Evolutionary conservation across 2,329 filamentous ascomycete species (phyloP), one percentile per base, ranked within the genome.

Genomic region (Fusarium verrucosum): DNA sequence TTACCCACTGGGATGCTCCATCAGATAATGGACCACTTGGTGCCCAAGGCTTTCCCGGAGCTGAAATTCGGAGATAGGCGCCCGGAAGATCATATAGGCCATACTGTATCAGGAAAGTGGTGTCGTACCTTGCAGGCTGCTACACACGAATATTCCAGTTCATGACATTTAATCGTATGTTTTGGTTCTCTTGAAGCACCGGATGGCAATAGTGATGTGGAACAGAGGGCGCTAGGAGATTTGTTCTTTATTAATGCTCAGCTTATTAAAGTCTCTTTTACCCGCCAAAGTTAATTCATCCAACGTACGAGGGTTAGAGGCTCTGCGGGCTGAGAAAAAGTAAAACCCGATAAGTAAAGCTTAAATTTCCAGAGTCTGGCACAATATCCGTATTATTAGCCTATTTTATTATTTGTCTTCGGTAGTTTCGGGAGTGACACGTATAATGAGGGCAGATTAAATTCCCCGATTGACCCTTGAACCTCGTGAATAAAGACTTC

Each of bases 51-150:
- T 37, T 11, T 3, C 11, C 35, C 25, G 46, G 37, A 35, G 20
- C 10, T 28, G 14, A 35, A 17, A 17, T 25, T 45, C 51, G 45
- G 35, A 41, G 35, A 55, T 42, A 50, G 19, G 30, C 47, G 46
- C 28, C 52, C 28, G 47, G 52, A 32, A 32, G 37, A 53, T 56
- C 37, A 53, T n/a, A 11, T 10, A 35, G n/a, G 4, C 43, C 30
- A 43, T 28, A 25, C 47, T 37, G 22, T 3, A 23, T 19, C 14
- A 14, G 45, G 47, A 53, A 56, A 32, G 37, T 41, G 32, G 37
- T 35, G 32, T 5, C 4, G 37, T 43, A 17, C 25, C 47, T 43
- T 52, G 37, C 46, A 55, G 46, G 20, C 8, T 36, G 13, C 19
- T 42, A n/a, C 10, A n/a, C 10, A 19, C 36, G 45, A 28, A 25